These are phyloP conservation scores for Xylariaceae sp. DNA, from an alignment of 2,329 filamentous ascomycete genomes.

Conservation along the genomic window DNA sequence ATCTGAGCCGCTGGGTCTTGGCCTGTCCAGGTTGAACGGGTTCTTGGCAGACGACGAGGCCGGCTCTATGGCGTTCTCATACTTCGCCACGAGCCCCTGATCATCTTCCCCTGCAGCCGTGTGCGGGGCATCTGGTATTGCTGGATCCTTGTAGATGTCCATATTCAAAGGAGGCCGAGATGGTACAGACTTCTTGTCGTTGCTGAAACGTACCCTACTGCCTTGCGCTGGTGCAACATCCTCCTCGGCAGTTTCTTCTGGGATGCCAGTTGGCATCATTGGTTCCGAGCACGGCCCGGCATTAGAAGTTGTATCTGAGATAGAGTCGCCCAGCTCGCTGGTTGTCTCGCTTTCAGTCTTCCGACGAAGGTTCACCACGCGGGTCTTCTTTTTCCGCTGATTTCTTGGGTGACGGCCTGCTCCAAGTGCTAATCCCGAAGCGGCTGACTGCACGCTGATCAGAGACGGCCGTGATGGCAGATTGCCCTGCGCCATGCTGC, in stretches of 20 bases:
- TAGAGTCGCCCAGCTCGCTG: conserved; percentile 42
- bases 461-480: conserved; percentile 63
- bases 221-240: conserved; percentile 10
- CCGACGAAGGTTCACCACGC: conserved; percentile 73
- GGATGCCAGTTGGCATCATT: conserved; percentile 46
- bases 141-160: conserved; percentile 25
- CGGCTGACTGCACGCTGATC: conserved; percentile 52
- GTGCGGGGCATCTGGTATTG: conserved; percentile 9
- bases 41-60: conserved; percentile 20
- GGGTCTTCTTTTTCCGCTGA: conserved; percentile 71
- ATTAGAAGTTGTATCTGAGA: conserved; percentile 48
- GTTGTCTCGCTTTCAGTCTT: conserved; percentile 43
- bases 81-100: conserved; percentile 7
- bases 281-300: conserved; percentile 55
- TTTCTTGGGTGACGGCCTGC: conserved; percentile 50
- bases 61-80: conserved; percentile 20
- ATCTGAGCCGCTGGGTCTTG: conserved; percentile 35
- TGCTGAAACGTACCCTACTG: conserved; percentile 35
- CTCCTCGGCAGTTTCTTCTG: conserved; percentile 52
- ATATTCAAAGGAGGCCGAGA: conserved; percentile 26
- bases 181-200: conserved; percentile 22
- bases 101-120: conserved; percentile 8
- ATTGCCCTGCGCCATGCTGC: conserved; percentile 55
- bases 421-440: conserved; percentile 56
- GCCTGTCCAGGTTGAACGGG: conserved; percentile 20